Evolutionary conservation across 495 filamentous ascomycete species (phyloP), one percentile per base, ranked within the genome.

Genomic region (Cairneyella variabilis): DNA sequence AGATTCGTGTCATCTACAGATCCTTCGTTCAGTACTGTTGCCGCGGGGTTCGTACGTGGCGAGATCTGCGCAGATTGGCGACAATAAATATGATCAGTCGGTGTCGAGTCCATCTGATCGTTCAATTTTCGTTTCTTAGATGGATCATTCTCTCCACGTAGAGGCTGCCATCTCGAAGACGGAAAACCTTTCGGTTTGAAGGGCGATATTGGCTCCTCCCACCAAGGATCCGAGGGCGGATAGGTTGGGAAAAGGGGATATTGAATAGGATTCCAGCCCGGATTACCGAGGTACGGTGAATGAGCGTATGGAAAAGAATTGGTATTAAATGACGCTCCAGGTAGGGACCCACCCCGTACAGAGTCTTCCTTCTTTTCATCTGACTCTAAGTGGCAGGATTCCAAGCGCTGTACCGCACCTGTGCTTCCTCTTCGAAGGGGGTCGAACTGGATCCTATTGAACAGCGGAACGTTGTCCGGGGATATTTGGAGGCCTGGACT

Each of bases 321-420:
- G n/a, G n/a, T n/a, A n/a, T n/a, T n/a, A n/a, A n/a, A 26, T 39
- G 64, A 56, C 12, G 69, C 49, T 22, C 59, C 55, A 7, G 69
- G 69, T n/a, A 69, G 62, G 1, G 69, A 69, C 0, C 63, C 61
- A 3, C 63, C 63, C 22, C 65, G 60, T 28, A 1, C 51, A 56
- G 39, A 37, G 58, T 20, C 57, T 42, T 38, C 63, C 53, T 26
- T 66, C 52, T 46, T 63, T 53, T 23, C 56, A 39, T 26, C 57
- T 52, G 11, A 60, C 44, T 22, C 64, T 57, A 43, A 59, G 62
- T 56, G 63, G 58, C 14, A 65, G 3, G 40, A 50, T 28, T 51
- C 47, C 11, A 51, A 17, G 17, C 37, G 55, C 11, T 58, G 52
- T 17, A 69, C 63, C 58, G 67, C 65, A 17, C 66, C 68, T 34